Conservation (phyloP, 2,329 filamentous ascomycete species). For the Alternaria sp. region DNA sequence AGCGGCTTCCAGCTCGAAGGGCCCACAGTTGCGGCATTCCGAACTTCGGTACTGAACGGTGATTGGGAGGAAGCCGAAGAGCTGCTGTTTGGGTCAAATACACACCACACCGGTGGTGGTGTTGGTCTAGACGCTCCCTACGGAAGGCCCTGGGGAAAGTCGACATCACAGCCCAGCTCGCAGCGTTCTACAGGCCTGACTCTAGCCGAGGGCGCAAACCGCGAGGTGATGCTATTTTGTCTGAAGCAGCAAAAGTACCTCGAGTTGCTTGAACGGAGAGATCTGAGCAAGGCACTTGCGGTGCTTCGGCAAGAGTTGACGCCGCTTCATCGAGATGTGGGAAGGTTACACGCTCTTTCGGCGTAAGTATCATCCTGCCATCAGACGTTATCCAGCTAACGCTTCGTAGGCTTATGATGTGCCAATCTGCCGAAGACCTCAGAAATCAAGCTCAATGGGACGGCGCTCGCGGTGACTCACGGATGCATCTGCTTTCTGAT, state of each 20-base stretch:
- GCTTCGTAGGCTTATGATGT: slow-evolving; percentile 79
- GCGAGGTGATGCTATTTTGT: slow-evolving; percentile 82
- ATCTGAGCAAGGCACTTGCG: slow-evolving; percentile 74
- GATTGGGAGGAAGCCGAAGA: slow-evolving; percentile 86
- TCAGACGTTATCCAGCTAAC: slow-evolving; percentile 23
- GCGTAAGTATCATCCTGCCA: slow-evolving; percentile 54
- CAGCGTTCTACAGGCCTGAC: slow-evolving; percentile 65
- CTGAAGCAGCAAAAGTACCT: slow-evolving; percentile 94
- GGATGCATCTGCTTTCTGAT: slow-evolving; percentile 76
- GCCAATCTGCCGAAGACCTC: slow-evolving; percentile 76
- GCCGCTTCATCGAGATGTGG: slow-evolving; percentile 79
- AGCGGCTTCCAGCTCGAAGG: slow-evolving; percentile 90
- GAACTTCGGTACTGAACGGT: slow-evolving; percentile 78
- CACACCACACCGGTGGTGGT: slow-evolving; percentile 54
- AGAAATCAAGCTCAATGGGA: slow-evolving; percentile 83
- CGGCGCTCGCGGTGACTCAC: slow-evolving; percentile 76
- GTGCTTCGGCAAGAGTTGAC: slow-evolving; percentile 90
- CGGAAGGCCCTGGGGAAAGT: slow-evolving; percentile 43
- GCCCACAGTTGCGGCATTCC: slow-evolving; percentile 82
- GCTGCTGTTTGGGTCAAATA: slow-evolving; percentile 67
- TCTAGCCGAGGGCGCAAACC: slow-evolving; percentile 76
- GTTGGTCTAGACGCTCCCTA: slow-evolving; percentile 44
- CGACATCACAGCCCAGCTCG: slow-evolving; percentile 30
- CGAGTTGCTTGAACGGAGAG: slow-evolving; percentile 79
- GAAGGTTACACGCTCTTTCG: slow-evolving; percentile 80